Conservation (phyloP, 2,329 filamentous ascomycete species). For the Exophiala lecanii-corni region DNA sequence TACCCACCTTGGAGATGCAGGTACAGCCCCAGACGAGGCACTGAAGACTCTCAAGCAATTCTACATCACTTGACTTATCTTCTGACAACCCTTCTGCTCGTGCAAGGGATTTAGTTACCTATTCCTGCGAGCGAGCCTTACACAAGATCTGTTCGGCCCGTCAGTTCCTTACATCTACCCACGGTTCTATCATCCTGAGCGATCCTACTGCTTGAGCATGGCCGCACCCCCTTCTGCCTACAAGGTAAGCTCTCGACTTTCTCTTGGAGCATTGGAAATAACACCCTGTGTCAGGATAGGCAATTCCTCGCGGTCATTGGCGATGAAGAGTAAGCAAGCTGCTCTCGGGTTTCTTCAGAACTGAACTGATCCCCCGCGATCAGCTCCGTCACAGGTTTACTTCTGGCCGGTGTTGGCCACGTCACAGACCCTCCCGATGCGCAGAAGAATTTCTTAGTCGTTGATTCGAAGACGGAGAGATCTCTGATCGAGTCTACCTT, state of each 20-base stretch:
- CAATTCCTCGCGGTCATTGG: conserved; percentile 97
- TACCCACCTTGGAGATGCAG: too few relatives aligned
- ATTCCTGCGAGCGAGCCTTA: too few relatives aligned
- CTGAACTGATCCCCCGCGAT: background rate
- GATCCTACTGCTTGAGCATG: conserved; percentile 52
- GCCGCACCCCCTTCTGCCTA: conserved; percentile 56
- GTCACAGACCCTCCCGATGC: conserved; percentile 82
- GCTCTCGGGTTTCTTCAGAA: conserved; percentile 2
- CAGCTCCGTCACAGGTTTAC: conserved; percentile 91
- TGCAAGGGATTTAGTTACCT: too few relatives aligned
- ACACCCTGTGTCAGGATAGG: conserved; percentile 58
- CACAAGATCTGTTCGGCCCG: too few relatives aligned
- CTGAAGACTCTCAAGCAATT: too few relatives aligned
- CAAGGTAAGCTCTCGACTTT: conserved; percentile 40
- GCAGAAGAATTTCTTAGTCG: conserved; percentile 97
- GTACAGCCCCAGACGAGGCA: too few relatives aligned
- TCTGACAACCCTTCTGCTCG: too few relatives aligned
- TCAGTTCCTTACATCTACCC: too few relatives aligned
- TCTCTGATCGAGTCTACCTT: conserved; percentile 85
- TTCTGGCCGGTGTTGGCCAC: conserved; percentile 94
- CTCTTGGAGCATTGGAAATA: background rate
- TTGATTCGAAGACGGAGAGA: conserved; percentile 88
- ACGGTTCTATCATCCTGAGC: too few relatives aligned
- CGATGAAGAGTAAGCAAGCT: conserved; percentile 64
- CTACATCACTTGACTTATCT: too few relatives aligned